These are phyloP conservation scores for Brassica nigra DNA, from an alignment of 345 rosid genomes.

Conservation along the genomic window DNA sequence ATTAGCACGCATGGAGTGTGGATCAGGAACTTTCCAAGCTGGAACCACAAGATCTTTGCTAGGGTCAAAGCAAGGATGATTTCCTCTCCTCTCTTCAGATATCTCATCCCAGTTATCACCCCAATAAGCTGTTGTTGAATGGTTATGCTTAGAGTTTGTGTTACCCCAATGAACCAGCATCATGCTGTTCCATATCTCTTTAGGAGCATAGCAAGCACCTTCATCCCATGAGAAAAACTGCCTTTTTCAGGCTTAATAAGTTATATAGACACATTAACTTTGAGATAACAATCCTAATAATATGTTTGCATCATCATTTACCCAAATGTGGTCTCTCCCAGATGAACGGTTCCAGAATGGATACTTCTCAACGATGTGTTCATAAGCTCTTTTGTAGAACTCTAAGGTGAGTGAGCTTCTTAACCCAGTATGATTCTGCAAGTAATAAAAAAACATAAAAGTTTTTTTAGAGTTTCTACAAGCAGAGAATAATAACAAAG, in stretches of 20 bases:
- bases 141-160: constrained; percentile 89
- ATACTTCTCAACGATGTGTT: constrained; percentile 64
- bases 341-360: constrained; percentile 86
- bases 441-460: constrained; percentile 26
- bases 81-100: constrained; percentile 73
- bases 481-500: neutral
- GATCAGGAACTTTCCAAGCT: constrained; percentile 94
- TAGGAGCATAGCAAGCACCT: constrained; percentile 99
- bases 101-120: constrained; percentile 84
- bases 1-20: constrained; percentile 50
- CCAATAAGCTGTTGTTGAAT: constrained; percentile 92
- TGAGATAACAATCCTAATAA: neutral
- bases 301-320: constrained; percentile 44
- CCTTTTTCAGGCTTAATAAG: constrained; percentile 46
- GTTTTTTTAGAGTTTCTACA: constrained; percentile 13
- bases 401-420: constrained; percentile 95
- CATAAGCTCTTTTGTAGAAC: constrained; percentile 73
- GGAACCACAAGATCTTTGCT: constrained; percentile 94
- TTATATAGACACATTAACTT: constrained; percentile 38
- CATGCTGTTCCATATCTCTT: constrained; percentile 99
- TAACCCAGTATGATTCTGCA: constrained; percentile 74
- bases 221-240: constrained; percentile 99
- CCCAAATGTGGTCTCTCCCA: constrained; percentile 97
- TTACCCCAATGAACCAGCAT: constrained; percentile 99
- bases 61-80: constrained; percentile 96